phyloP scores from a whole-genome alignment of 768 basidiomycete species.

The Phylloporus scabripes region DNA sequence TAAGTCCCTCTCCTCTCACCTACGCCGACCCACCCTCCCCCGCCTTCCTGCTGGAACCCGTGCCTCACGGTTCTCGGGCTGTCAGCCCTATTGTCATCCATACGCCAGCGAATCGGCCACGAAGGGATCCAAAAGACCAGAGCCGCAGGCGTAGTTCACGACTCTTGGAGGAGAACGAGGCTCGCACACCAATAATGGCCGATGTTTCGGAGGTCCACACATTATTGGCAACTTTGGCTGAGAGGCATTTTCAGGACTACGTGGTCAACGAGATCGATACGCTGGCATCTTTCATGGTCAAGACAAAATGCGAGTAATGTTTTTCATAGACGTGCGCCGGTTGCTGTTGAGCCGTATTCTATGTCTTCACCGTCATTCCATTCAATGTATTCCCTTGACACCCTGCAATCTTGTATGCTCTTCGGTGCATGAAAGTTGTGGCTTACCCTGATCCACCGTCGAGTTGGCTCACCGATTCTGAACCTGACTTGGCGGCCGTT shows the following conservation, averaged over 20 bases:
- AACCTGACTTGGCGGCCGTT: background rate
- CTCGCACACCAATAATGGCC: conserved; percentile 60
- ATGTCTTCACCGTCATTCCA: conserved; percentile 4
- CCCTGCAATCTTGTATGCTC: background rate
- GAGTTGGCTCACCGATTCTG: background rate
- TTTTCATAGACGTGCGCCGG: conserved; percentile 13
- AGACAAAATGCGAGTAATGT: conserved; percentile 46
- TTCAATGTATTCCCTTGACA: conserved; percentile 16
- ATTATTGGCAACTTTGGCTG: conserved; percentile 63
- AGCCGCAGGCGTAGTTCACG: conserved; percentile 67
- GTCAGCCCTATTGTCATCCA: conserved; percentile 41
- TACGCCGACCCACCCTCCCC: conserved; percentile 70
- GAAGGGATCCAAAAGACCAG: conserved; percentile 59
- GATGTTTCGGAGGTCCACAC: conserved; percentile 65
- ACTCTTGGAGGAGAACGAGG: conserved; percentile 56
- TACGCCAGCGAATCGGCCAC: conserved; percentile 67
- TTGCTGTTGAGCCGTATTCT: conserved; percentile 10
- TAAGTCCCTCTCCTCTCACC: conserved; percentile 66
- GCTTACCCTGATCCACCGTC: background rate
- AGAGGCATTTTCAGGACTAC: conserved; percentile 66
- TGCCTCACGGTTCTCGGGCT: conserved; percentile 41
- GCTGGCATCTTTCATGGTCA: conserved; percentile 78
- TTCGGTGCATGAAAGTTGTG: conserved; percentile 1
- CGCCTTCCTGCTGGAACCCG: conserved; percentile 47
- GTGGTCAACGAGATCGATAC: conserved; percentile 69